Evolutionary conservation across 1,284 basidiomycete genomes (phyloP), one percentile per base, ranked within the genome.

Genomic region (Lentinula novae-zelandiae): DNA sequence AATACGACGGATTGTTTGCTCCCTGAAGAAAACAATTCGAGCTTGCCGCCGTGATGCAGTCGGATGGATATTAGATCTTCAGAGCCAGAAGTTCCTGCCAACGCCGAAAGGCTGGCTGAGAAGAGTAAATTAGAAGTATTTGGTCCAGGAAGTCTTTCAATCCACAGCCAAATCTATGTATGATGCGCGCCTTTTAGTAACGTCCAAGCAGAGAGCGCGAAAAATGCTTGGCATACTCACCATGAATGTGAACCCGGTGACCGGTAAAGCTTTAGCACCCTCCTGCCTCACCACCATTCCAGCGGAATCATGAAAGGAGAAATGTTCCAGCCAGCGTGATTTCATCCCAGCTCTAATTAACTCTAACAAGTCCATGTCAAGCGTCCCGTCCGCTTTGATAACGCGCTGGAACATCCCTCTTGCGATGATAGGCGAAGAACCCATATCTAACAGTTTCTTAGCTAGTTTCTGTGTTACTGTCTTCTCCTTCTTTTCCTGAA

Each of bases 291-390:
- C 67, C 2, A 76, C 73, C 2, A 90, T 65, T 2, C 79, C 73
- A 2, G 87, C 81, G 5, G 73, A 69, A 2, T 78, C 77, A 68
- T 85, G 84, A 64, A 92, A 73, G 3, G 85, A 89, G 63, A 92
- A 82, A 67, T 92, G 90, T 62, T 85, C 81, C 0, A 86, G 82
- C 90, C 89, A 92, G 34, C 83, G 80, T 50, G 85, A 83, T 69
- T 82, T 87, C 78, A 89, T 84, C 0, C 82, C 83, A 38, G 81
- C 78, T 8, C 87, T 81, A 58, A 92, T 76, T 22, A 90, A 71
- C 54, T 92, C 90, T 48, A 91, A 70, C 48, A 90, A 77, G 56
- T 89, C 87, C 8, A 75, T 68, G 63, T 92, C 83, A 38, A 91
- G 70, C 0, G 70, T 73, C 10, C 75, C 76, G 50, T 78, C 74